Evolutionary conservation across 73 alveolate genomes (phyloP), one percentile per base, ranked within the genome.

Genomic region (Paraurostyla sp.): DNA sequence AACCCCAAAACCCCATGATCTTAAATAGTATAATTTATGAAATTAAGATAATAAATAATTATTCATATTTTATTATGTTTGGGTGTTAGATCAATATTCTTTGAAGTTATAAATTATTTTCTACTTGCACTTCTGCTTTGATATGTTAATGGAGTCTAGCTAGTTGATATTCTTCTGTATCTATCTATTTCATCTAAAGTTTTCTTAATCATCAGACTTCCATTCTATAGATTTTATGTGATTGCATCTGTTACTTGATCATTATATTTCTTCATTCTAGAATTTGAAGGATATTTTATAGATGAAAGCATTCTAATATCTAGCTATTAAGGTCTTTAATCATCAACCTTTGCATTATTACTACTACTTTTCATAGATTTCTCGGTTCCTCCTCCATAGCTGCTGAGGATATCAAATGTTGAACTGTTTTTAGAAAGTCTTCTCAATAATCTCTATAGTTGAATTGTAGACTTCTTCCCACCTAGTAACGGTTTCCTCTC

Each of bases 201-300:
- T n/a, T n/a, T n/a, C n/a, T n/a, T n/a, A n/a, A n/a, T n/a, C n/a
- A n/a, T n/a, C n/a, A n/a, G n/a, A n/a, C n/a, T 65, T 16, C 13
- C 25, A 27, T 9, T 4, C 4, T 32, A 40, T 18, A 65, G 36
- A 38, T 15, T 40, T 22, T 18, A 13, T 11, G 46, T 58, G 6
- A 65, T 65, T 1, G 82, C 82, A 23, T 65, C 6, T 20, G 41
- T 73, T 48, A 73, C 4, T 48, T 73, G 32, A 2, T 73, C 86
- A 45, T 43, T 49, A 33, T 48, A 73, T 45, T 73, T 73, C 50
- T 43, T 73, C 4, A 73, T 25, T 73, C 86, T 73, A 3, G 45
- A 32, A 73, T 73, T 73, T 36, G 41, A 23, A n/a, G 86, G 86
- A 49, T 43, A 36, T 35, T 73, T 73, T 1, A 73, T 48, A 2